A percentile compares a stretch with the other conserved stretches of the same genome.
Evolutionary conservation across 2,329 filamentous ascomycete genomes (phyloP).

Genomic region (Monosporascus sp.): DNA sequence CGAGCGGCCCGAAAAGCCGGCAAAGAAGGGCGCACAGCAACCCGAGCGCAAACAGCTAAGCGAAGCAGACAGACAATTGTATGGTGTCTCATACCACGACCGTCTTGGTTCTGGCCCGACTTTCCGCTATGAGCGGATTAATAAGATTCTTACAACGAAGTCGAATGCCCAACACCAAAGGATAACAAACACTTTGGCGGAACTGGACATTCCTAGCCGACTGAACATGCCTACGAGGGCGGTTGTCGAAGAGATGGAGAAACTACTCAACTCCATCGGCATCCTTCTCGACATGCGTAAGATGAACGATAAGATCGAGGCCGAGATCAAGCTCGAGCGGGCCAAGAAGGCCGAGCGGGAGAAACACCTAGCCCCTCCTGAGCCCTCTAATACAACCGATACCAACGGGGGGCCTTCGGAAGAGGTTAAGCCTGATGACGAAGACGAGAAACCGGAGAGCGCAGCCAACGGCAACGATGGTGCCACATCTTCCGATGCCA

Average conservation of each 20-base stretch:
- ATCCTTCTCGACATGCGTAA: slow-evolving; percentile 69
- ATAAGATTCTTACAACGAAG: slow-evolving; percentile 74
- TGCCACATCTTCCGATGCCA: not conserved
- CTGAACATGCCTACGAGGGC: slow-evolving; percentile 70
- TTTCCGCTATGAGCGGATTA: slow-evolving; percentile 80
- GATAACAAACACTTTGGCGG: slow-evolving; percentile 65
- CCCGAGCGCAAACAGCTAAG: slow-evolving; percentile 65
- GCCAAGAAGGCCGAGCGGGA: slow-evolving; percentile 51
- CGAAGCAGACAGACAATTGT: slow-evolving; percentile 69
- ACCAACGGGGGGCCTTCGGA: slow-evolving; percentile 9
- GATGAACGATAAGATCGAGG: slow-evolving; percentile 68
- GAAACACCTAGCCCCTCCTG: slow-evolving; percentile 27
- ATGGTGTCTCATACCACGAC: slow-evolving; percentile 81
- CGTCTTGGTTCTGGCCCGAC: slow-evolving; percentile 80
- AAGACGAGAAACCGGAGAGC: slow-evolving; percentile 4
- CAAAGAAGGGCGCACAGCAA: slow-evolving; percentile 46
- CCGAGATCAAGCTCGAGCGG: slow-evolving; percentile 59
- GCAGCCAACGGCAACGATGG: not conserved
- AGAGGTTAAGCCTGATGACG: slow-evolving; percentile 4
- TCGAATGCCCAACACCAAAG: slow-evolving; percentile 69
- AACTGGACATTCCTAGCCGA: slow-evolving; percentile 65
- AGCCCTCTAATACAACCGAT: slow-evolving; percentile 5
- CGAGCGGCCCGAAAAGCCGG: slow-evolving; percentile 33
- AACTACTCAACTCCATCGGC: slow-evolving; percentile 62
- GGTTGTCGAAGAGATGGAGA: slow-evolving; percentile 67